Percentiles rank a stretch among this genome's conserved stretches.
Evolutionary conservation across 768 basidiomycete species (phyloP).

Genomic region (Trametes cinnabarina): DNA sequence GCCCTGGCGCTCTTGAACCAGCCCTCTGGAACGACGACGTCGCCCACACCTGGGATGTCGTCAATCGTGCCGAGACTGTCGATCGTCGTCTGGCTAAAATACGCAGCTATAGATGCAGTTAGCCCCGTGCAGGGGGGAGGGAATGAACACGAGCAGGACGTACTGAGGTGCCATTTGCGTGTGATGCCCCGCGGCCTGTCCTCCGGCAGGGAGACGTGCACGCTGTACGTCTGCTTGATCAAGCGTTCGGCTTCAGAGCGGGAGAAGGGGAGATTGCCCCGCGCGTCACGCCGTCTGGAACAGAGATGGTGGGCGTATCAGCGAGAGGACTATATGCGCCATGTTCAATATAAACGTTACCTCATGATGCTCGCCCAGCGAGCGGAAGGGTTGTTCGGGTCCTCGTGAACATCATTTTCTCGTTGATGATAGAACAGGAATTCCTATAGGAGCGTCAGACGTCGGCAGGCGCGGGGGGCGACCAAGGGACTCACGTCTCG

Average conservation of each 20-base stretch:
- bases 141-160: conserved; percentile 21
- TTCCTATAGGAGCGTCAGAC: conserved; percentile 34
- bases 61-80: conserved; percentile 72
- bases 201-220: conserved; percentile 45
- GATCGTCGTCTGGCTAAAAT: conserved; percentile 77
- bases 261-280: conserved; percentile 34
- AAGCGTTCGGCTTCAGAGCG: conserved; percentile 37
- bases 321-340: not conserved
- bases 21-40: conserved; percentile 67
- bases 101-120: conserved; percentile 55
- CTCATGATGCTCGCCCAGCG: conserved; percentile 56
- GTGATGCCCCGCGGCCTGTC: conserved; percentile 41
- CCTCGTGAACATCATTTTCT: conserved; percentile 41
- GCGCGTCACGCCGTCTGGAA: conserved; percentile 41
- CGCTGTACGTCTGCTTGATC: conserved; percentile 57
- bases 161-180: conserved; percentile 55
- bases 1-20: conserved; percentile 78
- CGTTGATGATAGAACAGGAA: conserved; percentile 58
- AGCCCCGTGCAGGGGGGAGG: not conserved
- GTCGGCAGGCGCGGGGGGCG: not conserved
- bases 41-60: conserved; percentile 62
- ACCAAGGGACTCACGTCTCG: conserved; percentile 37
- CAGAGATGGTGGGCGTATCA: conserved; percentile 1
- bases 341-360: conserved; percentile 16
- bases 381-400: conserved; percentile 49